A percentile compares a stretch with the other conserved stretches of the same genome.
Evolutionary conservation across 495 filamentous ascomycete species (phyloP).

Genomic region (Elasticomyces elasticus): DNA sequence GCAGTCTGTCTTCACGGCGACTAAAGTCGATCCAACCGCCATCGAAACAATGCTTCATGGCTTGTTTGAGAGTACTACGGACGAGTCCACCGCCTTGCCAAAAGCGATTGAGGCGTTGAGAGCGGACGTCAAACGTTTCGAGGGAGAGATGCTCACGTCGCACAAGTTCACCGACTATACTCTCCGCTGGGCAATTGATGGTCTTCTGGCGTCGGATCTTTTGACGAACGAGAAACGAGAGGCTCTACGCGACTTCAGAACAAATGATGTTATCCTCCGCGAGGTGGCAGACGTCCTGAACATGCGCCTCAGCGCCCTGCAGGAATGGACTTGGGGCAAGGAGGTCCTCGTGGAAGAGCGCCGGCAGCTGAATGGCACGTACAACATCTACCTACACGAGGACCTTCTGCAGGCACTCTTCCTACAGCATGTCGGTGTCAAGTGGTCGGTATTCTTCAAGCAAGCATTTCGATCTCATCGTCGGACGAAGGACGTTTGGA

Average conservation of each 20-base stretch:
- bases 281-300: constrained; percentile 29
- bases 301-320: constrained; percentile 23
- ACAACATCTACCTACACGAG: constrained; percentile 27
- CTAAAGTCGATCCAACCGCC: constrained; percentile 18
- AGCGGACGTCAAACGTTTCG: background rate
- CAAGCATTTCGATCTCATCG: constrained; percentile 21
- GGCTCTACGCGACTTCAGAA: constrained; percentile 20
- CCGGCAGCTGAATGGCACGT: constrained; percentile 24
- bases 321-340: constrained; percentile 23
- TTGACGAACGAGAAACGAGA: constrained; percentile 22
- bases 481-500: constrained; percentile 17
- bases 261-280: constrained; percentile 14
- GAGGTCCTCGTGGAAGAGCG: constrained; percentile 24
- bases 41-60: constrained; percentile 26
- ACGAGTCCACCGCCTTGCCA: constrained; percentile 17
- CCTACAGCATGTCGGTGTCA: constrained; percentile 23
- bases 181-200: constrained; percentile 17
- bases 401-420: constrained; percentile 27
- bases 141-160: background rate
- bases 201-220: constrained; percentile 22
- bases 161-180: constrained; percentile 7
- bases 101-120: constrained; percentile 3
- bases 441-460: constrained; percentile 25
- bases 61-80: constrained; percentile 24
- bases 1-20: constrained; percentile 44